Evolutionary conservation across 2,329 filamentous ascomycete genomes (phyloP).

Genomic region (Cladosporium sp.): DNA sequence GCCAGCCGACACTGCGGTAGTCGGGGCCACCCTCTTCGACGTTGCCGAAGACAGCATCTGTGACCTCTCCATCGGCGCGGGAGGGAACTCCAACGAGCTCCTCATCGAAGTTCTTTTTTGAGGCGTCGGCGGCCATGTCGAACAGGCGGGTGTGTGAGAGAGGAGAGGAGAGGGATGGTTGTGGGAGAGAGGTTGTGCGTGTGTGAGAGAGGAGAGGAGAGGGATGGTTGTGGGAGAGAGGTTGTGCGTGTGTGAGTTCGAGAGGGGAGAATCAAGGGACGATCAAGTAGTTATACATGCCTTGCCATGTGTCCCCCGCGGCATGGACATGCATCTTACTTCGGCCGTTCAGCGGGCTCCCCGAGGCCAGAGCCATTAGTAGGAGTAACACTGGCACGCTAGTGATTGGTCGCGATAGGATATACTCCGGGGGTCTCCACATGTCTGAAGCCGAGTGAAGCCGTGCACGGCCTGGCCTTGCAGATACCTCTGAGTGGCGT

Average conservation of each 20-base stretch:
- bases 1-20: conserved; percentile 34
- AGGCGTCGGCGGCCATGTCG: background rate
- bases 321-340: background rate
- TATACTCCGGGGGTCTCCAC: conserved; percentile 3
- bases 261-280: background rate
- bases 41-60: conserved; percentile 19
- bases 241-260: background rate
- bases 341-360: conserved; percentile 8
- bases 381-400: conserved; percentile 3
- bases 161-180: background rate
- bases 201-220: background rate
- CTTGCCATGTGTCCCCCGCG: background rate
- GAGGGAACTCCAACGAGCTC: conserved; percentile 12
- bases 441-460: background rate
- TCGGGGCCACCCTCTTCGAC: conserved; percentile 15
- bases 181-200: background rate
- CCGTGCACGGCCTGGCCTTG: conserved; percentile 6
- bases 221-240: background rate
- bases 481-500: conserved; percentile 2
- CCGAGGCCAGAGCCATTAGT: conserved; percentile 1
- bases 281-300: conserved; percentile 6
- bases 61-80: conserved; percentile 14
- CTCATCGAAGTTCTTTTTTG: conserved; percentile 8
- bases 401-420: conserved; percentile 2
- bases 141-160: background rate